Percentiles rank a stretch among this genome's conserved stretches.
These are phyloP conservation scores for Flagelloscypha sp. DNA, from an alignment of 768 basidiomycete genomes.

Conservation along the genomic window DNA sequence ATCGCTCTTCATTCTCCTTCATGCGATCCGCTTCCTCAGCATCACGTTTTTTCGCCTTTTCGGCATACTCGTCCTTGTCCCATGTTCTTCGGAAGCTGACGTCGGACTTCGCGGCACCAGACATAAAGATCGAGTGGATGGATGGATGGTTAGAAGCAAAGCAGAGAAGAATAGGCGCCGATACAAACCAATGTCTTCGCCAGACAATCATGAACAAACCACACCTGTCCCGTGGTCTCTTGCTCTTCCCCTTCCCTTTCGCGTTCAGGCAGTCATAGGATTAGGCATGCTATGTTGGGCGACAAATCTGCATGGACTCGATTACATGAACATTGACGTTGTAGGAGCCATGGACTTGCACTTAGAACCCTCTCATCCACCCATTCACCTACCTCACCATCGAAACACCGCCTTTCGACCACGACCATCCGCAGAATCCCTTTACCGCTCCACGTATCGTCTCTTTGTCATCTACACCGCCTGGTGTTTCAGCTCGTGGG, in stretches of 20 bases:
- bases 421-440: slow-evolving; percentile 26
- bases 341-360: slow-evolving; percentile 61
- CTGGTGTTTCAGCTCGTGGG: slow-evolving; percentile 64
- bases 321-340: slow-evolving; percentile 66
- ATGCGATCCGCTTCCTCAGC: slow-evolving; percentile 73
- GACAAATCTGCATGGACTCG: slow-evolving; percentile 81
- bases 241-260: slow-evolving; percentile 84
- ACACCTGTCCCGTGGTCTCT: slow-evolving; percentile 43
- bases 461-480: slow-evolving; percentile 51
- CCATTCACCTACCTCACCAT: slow-evolving; percentile 19
- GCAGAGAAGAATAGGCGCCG: neutral
- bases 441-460: slow-evolving; percentile 60
- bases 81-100: slow-evolving; percentile 85
- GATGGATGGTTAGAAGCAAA: neutral
- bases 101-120: slow-evolving; percentile 42
- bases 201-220: too few relatives aligned
- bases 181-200: neutral
- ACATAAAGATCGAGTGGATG: slow-evolving; percentile 17
- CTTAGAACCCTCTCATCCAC: slow-evolving; percentile 22
- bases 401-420: slow-evolving; percentile 24
- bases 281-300: slow-evolving; percentile 88
- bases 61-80: slow-evolving; percentile 89
- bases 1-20: slow-evolving; percentile 75
- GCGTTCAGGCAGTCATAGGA: slow-evolving; percentile 73
- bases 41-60: slow-evolving; percentile 76